These are phyloP conservation scores for Candida sp. DNA, from an alignment of 1,139 yeast genomes.

Conservation along the genomic window DNA sequence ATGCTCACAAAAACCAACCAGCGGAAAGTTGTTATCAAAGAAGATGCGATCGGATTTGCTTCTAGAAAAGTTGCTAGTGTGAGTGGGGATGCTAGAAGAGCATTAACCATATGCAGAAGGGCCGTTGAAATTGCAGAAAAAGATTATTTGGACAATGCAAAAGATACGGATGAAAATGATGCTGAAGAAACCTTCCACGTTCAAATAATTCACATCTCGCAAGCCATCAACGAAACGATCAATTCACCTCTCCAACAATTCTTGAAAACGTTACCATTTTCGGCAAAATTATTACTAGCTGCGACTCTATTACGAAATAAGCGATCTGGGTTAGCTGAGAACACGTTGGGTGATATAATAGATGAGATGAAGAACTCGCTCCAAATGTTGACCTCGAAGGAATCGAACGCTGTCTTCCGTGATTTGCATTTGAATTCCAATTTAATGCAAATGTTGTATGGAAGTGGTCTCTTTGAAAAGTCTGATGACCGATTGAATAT, in stretches of 20 bases:
- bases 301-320: slow-evolving; percentile 64
- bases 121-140: slow-evolving; percentile 88
- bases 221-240: slow-evolving; percentile 79
- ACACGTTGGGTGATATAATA: slow-evolving; percentile 67
- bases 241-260: slow-evolving; percentile 67
- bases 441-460: slow-evolving; percentile 28
- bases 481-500: slow-evolving; percentile 15
- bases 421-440: slow-evolving; percentile 8
- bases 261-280: slow-evolving; percentile 58
- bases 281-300: slow-evolving; percentile 67
- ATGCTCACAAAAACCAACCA: slow-evolving; percentile 41
- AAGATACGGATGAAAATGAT: slow-evolving; percentile 14
- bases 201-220: slow-evolving; percentile 65
- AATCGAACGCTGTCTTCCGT: slow-evolving; percentile 4
- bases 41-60: slow-evolving; percentile 88
- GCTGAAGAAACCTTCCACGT: slow-evolving; percentile 49
- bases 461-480: slow-evolving; percentile 11
- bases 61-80: slow-evolving; percentile 94
- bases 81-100: slow-evolving; percentile 96
- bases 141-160: slow-evolving; percentile 26
- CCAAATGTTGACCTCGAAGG: slow-evolving; percentile 22
- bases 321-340: slow-evolving; percentile 71
- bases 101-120: slow-evolving; percentile 81
- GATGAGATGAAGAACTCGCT: slow-evolving; percentile 63
- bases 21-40: slow-evolving; percentile 45